Base-by-base conservation (phyloP, 176 grass and related monocot species). In the Puccinellia tenuiflora region DNA sequence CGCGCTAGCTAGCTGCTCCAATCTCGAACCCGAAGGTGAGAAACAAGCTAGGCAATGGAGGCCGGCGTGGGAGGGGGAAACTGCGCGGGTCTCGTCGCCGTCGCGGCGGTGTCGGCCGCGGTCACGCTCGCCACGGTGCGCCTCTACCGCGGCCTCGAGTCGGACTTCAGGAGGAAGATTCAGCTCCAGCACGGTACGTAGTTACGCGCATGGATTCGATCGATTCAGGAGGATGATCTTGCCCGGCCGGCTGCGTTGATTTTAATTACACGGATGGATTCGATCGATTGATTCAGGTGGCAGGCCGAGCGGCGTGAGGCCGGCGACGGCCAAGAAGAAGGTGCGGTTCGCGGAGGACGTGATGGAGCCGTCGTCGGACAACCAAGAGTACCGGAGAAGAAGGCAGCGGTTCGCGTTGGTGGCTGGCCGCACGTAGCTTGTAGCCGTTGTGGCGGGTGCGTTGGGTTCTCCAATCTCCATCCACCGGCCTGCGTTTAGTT, bases 291-390 rank as follows among this genome's bases (percentile, higher is more conserved):
- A 16, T 47, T 47, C 3, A 72, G 68, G 68, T 9, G 13, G 1
- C 1, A 3, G 51, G 40, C 12, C 3, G 42, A 10, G 6, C 39
- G 11, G 68, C 11, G 17, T 11, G 31, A 66, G 62, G 0, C 2
- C 26, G 11, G 68, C 38, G 8, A 53, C 30, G 43, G 21, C 20
- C 21, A 77, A 22, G 67, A 97, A 94, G 90, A 90, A 94, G 81
- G 94, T 97, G 80, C 87, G 86, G 54, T 97, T 97, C 77, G 90
- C 92, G 0, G 88, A 85, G 9, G 88, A 94, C 38, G 86, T 92
- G 83, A 83, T 79, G 31, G 90, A 97, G 48, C 92, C 91, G 21
- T 92, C 94, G 9, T 85, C 85, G 6, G 82, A 90, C 67, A 88
- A 81, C 39, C 56, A 87, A 22, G 88, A 89, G 60, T 93, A 88